A percentile compares a stretch with the other conserved stretches of the same genome.
These are phyloP conservation scores for Volvox reticuliferus DNA, from an alignment of 139 green algal genomes.

Conservation along the genomic window DNA sequence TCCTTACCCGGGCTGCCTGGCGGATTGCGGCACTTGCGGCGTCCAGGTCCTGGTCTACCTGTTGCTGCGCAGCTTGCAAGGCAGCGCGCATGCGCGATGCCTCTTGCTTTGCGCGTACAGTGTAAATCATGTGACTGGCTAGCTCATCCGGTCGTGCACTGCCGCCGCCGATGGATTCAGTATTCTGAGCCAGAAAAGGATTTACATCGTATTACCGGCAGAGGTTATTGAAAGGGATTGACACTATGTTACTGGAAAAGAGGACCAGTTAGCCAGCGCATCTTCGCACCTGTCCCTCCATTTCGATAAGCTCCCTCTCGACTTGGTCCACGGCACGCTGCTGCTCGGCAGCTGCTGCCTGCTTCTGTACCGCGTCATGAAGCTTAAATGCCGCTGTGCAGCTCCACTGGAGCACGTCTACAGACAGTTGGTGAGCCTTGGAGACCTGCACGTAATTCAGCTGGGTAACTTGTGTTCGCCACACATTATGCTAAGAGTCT, in stretches of 20 bases:
- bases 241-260: too few species aligned
- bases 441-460: conserved; percentile 16
- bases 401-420: background rate
- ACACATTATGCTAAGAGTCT: background rate
- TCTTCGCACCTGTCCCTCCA: conserved; percentile 17
- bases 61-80: background rate
- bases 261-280: background rate
- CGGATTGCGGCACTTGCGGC: background rate
- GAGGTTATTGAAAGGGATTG: too few species aligned
- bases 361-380: background rate
- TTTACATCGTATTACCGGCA: background rate
- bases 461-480: background rate
- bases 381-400: background rate
- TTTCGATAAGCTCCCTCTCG: background rate
- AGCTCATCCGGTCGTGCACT: background rate
- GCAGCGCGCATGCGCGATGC: background rate
- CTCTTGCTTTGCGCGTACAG: conserved; percentile 28
- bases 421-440: background rate
- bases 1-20: background rate
- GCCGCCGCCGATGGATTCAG: background rate
- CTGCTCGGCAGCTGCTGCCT: background rate
- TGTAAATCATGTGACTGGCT: conserved; percentile 26
- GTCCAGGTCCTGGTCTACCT: background rate
- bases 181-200: background rate
- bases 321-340: background rate